phyloP scores from a whole-genome alignment of 192 early-diverging fungal genomes.

The Umbelopsis sp. region DNA sequence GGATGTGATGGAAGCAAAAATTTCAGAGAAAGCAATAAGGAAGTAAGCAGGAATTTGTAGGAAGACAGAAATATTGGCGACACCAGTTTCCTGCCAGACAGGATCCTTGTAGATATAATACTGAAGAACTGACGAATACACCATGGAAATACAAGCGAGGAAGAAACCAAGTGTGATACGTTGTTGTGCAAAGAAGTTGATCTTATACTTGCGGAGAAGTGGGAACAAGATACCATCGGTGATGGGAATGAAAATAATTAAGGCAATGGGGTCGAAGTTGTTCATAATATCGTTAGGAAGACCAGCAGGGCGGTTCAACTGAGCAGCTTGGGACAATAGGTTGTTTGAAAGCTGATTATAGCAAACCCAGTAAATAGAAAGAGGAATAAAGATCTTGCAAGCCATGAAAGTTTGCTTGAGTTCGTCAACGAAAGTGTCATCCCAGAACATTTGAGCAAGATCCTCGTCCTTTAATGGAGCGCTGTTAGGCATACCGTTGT shows the following conservation, averaged over 20 bases:
- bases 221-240: slow-evolving; percentile 59
- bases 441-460: slow-evolving; percentile 38
- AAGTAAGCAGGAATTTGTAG: slow-evolving; percentile 60
- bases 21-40: slow-evolving; percentile 57
- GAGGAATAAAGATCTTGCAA: slow-evolving; percentile 62
- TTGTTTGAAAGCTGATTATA: slow-evolving; percentile 66
- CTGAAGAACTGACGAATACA: slow-evolving; percentile 61
- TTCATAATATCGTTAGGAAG: slow-evolving; percentile 67
- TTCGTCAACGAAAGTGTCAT: slow-evolving; percentile 62
- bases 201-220: slow-evolving; percentile 49
- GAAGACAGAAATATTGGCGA: slow-evolving; percentile 47
- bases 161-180: slow-evolving; percentile 66
- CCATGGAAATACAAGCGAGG: slow-evolving; percentile 55
- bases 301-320: slow-evolving; percentile 45
- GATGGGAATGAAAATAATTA: slow-evolving; percentile 59
- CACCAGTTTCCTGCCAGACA: slow-evolving; percentile 38
- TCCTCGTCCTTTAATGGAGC: slow-evolving; percentile 13
- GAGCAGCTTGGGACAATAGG: slow-evolving; percentile 60
- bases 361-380: slow-evolving; percentile 65
- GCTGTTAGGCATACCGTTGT: slow-evolving; percentile 15
- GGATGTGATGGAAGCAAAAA: slow-evolving; percentile 66
- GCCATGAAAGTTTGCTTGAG: slow-evolving; percentile 53
- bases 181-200: slow-evolving; percentile 50
- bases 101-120: slow-evolving; percentile 59
- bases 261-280: slow-evolving; percentile 57